Evolutionary conservation across 441 rosid genomes (phyloP), one percentile per base, ranked within the genome.

Genomic region (Cnidoscolus chayamansa): DNA sequence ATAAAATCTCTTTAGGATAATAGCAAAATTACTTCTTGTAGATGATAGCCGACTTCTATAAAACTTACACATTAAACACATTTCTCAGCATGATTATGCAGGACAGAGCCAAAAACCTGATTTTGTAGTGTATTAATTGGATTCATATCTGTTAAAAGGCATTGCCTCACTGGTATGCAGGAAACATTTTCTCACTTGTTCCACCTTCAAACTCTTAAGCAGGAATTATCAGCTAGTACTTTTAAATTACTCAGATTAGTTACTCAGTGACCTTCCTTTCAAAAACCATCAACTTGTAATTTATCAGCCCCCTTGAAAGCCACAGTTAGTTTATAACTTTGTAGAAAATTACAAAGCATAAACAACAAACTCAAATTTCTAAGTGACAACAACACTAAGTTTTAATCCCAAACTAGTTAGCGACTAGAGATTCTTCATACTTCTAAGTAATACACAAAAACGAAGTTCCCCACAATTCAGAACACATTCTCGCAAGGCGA

Each of bases 251-350:
- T 31, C 67, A 62, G 45, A 45, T 9, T 17, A n/a, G 17, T 7
- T 40, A 53, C 40, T 30, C 19, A 62, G 57, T 49, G 65, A 20
- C 50, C 60, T 72, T 70, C 67, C 58, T 35, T 30, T 75, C 13
- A 20, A 20, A 76, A 66, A 45, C 45, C 32, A 63, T 60, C 9
- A 57, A 16, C 62, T 40, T 49, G 16, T 3, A 69, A 49, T 47
- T 50, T 66, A 65, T 62, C 32, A 55, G 15, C 10, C 25, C 31
- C 50, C 64, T 74, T 3, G 25, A 40, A 64, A 19, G 15, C 72
- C 64, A 64, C 60, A 20, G 35, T 50, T 70, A 58, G 59, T 31
- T 40, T 35, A 54, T 65, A 65, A 76, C 59, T 65, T 35, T 20
- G 25, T 37, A 20, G 54, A 20, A 4, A 35, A 35, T 2, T 4